phyloP scores from a whole-genome alignment of 805 yeast genomes.

The Candida palmyrensis region DNA sequence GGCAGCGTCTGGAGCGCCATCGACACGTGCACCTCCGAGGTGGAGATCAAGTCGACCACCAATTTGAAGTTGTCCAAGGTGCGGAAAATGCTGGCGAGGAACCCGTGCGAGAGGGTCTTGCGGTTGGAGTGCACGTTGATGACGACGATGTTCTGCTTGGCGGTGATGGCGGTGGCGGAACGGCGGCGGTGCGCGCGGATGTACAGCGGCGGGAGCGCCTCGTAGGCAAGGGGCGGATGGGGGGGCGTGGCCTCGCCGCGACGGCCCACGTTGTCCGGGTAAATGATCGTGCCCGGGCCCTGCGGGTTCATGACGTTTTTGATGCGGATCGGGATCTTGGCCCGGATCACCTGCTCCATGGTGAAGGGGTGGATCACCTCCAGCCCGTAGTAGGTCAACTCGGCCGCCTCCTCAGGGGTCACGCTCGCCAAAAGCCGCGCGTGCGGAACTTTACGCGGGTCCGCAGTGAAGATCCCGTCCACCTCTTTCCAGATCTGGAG shows the following conservation, averaged over 20 bases:
- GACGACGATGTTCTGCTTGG: conserved; percentile 88
- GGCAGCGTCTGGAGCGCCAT: conserved; percentile 87
- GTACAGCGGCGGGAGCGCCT: conserved; percentile 33
- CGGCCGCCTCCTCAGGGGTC: conserved; percentile 98
- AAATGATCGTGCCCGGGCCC: conserved; percentile 92
- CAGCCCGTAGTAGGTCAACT: conserved; percentile 93
- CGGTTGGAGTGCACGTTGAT: conserved; percentile 91
- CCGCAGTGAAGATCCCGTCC: conserved; percentile 98
- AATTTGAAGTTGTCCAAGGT: conserved; percentile 77
- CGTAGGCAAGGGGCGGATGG: conserved; percentile 83
- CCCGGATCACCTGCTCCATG: conserved; percentile 97
- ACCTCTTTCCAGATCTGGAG: conserved; percentile 98
- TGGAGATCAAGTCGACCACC: conserved; percentile 93
- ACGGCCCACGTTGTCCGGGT: conserved; percentile 83
- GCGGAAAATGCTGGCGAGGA: conserved; percentile 84
- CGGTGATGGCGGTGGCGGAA: conserved; percentile 93
- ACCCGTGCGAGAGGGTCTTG: conserved; percentile 90
- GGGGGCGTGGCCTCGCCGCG: conserved; percentile 90
- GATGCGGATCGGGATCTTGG: conserved; percentile 93
- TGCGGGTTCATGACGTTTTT: conserved; percentile 91
- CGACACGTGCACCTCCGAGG: conserved; percentile 96
- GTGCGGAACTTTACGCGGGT: conserved; percentile 89
- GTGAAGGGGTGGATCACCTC: conserved; percentile 99
- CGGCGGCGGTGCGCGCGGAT: conserved; percentile 44
- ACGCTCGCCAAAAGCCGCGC: conserved; percentile 83